phyloP scores from a whole-genome alignment of 495 filamentous ascomycete genomes.

The Talaromyces adpressus region DNA sequence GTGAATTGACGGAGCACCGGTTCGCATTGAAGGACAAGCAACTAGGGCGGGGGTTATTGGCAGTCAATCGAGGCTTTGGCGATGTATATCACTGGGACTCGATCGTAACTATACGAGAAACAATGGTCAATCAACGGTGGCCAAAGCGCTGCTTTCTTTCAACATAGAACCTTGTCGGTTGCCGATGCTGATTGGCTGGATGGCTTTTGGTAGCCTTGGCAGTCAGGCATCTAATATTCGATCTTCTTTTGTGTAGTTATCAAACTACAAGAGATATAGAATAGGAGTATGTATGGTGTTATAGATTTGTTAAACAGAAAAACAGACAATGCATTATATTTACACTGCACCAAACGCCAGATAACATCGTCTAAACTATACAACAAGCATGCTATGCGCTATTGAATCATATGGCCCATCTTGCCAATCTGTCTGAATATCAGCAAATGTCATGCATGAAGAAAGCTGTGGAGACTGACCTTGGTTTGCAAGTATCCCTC shows the following conservation, averaged over 20 bases:
- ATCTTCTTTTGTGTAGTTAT: too few species aligned
- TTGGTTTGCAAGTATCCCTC: slow-evolving; percentile 92
- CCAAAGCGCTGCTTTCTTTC: background rate
- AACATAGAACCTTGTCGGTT: background rate
- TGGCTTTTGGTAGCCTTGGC: background rate
- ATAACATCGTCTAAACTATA: background rate
- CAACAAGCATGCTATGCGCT: slow-evolving; percentile 7
- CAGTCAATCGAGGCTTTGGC: background rate
- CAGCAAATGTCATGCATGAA: slow-evolving; percentile 3
- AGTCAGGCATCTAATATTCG: background rate
- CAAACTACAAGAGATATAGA: background rate
- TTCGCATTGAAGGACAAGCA: background rate
- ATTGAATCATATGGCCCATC: slow-evolving; percentile 63
- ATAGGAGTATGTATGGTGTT: background rate
- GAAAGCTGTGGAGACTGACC: slow-evolving; percentile 41
- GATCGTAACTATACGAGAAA: background rate
- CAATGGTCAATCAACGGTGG: background rate
- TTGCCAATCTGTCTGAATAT: slow-evolving; percentile 49
- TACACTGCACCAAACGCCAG: background rate
- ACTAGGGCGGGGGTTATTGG: background rate
- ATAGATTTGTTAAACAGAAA: background rate
- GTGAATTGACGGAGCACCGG: background rate
- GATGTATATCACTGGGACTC: background rate
- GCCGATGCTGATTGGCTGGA: background rate
- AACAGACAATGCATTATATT: background rate